Conservation (phyloP, 2,329 filamentous ascomycete species). For the Fusarium devonianum region DNA sequence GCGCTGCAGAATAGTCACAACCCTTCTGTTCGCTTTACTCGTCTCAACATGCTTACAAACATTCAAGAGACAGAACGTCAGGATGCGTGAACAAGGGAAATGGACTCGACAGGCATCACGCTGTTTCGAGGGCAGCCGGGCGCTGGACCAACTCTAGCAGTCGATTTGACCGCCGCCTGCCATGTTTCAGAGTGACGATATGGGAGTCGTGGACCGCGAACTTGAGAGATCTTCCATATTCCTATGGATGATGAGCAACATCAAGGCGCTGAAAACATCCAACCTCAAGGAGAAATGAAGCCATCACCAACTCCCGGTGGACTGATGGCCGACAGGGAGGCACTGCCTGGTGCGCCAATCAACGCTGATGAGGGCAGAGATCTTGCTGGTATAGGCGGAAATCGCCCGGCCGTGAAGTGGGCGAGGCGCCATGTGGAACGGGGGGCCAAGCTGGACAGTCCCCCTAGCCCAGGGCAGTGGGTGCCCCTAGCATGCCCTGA, state of each 20-base stretch:
- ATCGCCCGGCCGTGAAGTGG: conserved; percentile 12
- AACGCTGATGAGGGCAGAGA: conserved; percentile 1
- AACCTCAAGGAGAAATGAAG: conserved; percentile 34
- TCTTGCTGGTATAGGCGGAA: conserved; percentile 6
- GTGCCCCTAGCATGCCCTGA: conserved; percentile 28
- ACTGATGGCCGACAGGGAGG: conserved; percentile 28
- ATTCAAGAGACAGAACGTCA: too few species aligned
- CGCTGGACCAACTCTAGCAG: conserved; percentile 15
- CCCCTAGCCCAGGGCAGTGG: conserved; percentile 32
- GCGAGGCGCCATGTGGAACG: conserved; percentile 31
- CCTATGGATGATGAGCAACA: conserved; percentile 7
- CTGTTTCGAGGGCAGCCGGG: conserved; percentile 1
- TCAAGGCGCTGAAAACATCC: conserved; percentile 26
- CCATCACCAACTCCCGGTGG: conserved; percentile 38
- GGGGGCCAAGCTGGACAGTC: conserved; percentile 21
- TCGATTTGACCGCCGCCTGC: conserved; percentile 6
- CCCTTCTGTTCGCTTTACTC: neutral
- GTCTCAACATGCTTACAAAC: conserved; percentile 5
- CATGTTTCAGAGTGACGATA: conserved; percentile 16
- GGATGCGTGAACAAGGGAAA: neutral
- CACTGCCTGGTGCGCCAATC: conserved; percentile 11
- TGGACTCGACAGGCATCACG: conserved; percentile 8
- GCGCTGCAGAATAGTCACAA: conserved; percentile 11
- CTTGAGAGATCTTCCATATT: neutral
- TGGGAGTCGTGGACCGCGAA: neutral